Conservation (phyloP, 345 rosid species). For the Passiflora organensis region DNA sequence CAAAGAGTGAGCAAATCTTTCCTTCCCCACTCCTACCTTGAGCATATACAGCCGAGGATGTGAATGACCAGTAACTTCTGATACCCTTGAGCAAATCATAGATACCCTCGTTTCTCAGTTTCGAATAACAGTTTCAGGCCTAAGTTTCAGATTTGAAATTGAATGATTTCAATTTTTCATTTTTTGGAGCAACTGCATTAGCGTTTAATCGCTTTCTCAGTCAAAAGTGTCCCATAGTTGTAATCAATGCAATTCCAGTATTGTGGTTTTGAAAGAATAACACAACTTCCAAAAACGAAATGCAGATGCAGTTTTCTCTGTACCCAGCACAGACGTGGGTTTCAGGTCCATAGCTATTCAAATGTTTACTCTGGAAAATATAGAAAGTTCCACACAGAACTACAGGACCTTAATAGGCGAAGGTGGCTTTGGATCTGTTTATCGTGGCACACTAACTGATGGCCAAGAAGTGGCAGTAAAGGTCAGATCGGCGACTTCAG, state of each 20-base stretch:
- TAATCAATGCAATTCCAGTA: too few species aligned
- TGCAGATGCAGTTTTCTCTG: slow-evolving; percentile 51
- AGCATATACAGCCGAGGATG: not conserved
- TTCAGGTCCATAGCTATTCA: slow-evolving; percentile 42
- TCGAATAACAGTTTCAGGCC: too few species aligned
- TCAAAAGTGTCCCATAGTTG: too few species aligned
- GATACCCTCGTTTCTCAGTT: too few species aligned
- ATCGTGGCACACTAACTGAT: slow-evolving; percentile 20
- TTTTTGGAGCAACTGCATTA: too few species aligned
- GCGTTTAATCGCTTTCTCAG: too few species aligned
- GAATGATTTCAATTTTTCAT: too few species aligned
- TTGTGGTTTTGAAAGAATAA: too few species aligned
- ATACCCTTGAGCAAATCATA: too few species aligned
- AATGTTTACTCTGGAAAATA: slow-evolving; percentile 33
- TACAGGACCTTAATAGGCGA: slow-evolving; percentile 32
- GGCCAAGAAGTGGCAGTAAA: slow-evolving; percentile 34
- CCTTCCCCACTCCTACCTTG: slow-evolving; percentile 2
- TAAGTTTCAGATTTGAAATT: not conserved
- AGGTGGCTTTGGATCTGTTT: slow-evolving; percentile 31
- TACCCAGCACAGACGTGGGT: slow-evolving; percentile 33
- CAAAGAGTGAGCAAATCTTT: slow-evolving; percentile 42
- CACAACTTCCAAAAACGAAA: too few species aligned
- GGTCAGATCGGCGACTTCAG: slow-evolving; percentile 30
- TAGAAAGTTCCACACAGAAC: slow-evolving; percentile 45
- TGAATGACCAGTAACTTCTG: not conserved